Evolutionary conservation across 2,329 filamentous ascomycete genomes (phyloP), one percentile per base, ranked within the genome.

Genomic region (Talaromyces sp.): DNA sequence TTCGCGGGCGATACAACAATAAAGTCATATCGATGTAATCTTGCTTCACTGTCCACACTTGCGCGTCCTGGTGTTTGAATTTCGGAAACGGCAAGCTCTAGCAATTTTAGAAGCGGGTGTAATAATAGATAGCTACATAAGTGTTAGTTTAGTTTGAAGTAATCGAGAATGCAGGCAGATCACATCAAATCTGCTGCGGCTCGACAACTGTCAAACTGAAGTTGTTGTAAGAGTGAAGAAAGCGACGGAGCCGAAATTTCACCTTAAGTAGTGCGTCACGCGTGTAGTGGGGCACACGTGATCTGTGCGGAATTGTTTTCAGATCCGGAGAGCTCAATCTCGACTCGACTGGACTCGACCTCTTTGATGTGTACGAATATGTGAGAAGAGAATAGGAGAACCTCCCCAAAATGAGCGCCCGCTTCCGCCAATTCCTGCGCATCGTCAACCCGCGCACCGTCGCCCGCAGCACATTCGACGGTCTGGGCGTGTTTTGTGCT

Each of bases 31-130:
- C 54, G 36, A 75, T 64, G 81, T 75, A 72, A 73, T 84, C 75
- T 84, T 79, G 82, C 82, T 84, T 83, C 81, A 75, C 70, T 79
- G 79, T 84, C 82, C 81, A 84, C 82, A 83, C 82, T 80, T 75
- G 77, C 78, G 70, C 80, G 78, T 77, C 79, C 80, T 81, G 74
- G 74, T 75, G 69, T 69, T 74, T 62, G 65, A 31, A 75, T 73
- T 75, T 77, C 73, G 79, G 71, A 76, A 76, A 79, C 77, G 81
- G 76, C 80, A 77, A 78, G 82, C 81, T 84, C 82, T 84, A 84
- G 82, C 82, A 78, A 62, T 78, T 73, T 76, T 72, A 77, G 78
- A 80, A 81, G 78, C 78, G 67, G 57, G 57, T 36, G 33, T 7
- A 36, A 27, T 47, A 27, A 27, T 27, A 12, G 12, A 47, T 47